Evolutionary conservation across 106 monocot genomes (phyloP).

Genomic region (Phalaenopsis aphrodite): DNA sequence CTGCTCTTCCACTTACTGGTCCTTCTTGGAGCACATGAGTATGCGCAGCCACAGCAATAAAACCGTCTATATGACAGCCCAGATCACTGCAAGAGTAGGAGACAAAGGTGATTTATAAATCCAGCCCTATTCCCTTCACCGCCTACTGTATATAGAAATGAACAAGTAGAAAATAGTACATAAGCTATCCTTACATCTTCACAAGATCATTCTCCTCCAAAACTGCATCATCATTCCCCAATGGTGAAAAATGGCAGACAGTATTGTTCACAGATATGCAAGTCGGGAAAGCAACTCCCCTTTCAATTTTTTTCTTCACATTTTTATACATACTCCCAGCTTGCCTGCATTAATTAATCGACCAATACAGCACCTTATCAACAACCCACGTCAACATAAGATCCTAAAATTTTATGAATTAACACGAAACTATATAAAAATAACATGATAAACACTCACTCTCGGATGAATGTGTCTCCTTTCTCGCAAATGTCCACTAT

Average conservation of each 20-base stretch:
- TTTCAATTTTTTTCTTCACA: conserved; percentile 91
- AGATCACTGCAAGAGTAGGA: conserved; percentile 34
- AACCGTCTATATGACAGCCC: conserved; percentile 75
- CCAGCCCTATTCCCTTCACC: background rate
- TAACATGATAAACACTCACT: conserved; percentile 22
- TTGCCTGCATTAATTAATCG: conserved; percentile 36
- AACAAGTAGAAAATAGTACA: no score
- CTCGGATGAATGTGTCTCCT: conserved; percentile 34
- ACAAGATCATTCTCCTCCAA: conserved; percentile 76
- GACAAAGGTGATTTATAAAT: background rate
- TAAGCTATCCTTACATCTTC: conserved; percentile 44
- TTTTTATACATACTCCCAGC: conserved; percentile 92
- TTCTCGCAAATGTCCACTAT: conserved; percentile 24
- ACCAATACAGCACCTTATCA: background rate
- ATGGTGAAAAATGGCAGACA: conserved; percentile 83
- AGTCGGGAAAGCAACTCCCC: conserved; percentile 85
- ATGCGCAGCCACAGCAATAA: conserved; percentile 60
- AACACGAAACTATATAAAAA: background rate
- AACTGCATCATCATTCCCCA: conserved; percentile 56
- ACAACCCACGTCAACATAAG: background rate
- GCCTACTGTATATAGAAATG: no score
- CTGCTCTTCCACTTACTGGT: conserved; percentile 44
- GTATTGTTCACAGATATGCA: conserved; percentile 86
- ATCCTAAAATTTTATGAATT: background rate
- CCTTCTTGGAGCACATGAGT: conserved; percentile 51